Percentiles rank a stretch among this genome's conserved stretches.
Evolutionary conservation across 129 eudicot genomes (phyloP).

Genomic region (Silybum marianum): DNA sequence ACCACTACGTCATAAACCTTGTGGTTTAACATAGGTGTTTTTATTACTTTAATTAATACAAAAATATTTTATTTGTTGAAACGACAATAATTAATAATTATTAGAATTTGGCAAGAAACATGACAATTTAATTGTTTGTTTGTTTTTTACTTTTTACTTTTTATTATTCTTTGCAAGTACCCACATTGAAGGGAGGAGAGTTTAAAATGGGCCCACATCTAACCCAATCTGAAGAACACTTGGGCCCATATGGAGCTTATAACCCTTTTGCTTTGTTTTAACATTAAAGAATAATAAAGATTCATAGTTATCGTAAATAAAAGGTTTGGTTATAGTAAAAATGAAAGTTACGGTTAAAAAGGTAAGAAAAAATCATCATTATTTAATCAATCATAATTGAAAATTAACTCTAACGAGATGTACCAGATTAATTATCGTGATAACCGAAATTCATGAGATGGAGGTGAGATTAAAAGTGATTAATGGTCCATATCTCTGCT

Average conservation of each 20-base stretch:
- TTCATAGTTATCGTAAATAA: not conserved
- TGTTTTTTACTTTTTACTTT: conserved; percentile 5
- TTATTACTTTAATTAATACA: not conserved
- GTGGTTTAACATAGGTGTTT: not conserved
- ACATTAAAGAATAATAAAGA: not conserved
- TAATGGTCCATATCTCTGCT: no score
- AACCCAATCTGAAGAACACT: conserved; percentile 18
- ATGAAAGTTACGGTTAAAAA: no score
- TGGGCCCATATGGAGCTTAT: conserved; percentile 24
- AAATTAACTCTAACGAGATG: no score
- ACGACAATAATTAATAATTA: not conserved
- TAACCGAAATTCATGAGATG: no score
- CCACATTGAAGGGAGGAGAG: conserved; percentile 9
- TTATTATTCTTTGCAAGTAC: conserved; percentile 14
- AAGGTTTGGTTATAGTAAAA: no score
- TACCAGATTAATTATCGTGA: no score
- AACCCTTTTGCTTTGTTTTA: conserved; percentile 5
- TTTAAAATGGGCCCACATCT: conserved; percentile 18
- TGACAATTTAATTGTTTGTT: conserved; percentile 13
- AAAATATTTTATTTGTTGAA: not conserved
- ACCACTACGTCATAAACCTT: no score
- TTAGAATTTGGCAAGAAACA: conserved; percentile 7
- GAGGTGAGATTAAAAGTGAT: no score
- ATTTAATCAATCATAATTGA: no score
- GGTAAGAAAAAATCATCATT: no score